A percentile compares a stretch with the other conserved stretches of the same genome.
These are phyloP conservation scores for Marsdenia floribunda DNA, from an alignment of 257 asterid genomes.

Conservation along the genomic window DNA sequence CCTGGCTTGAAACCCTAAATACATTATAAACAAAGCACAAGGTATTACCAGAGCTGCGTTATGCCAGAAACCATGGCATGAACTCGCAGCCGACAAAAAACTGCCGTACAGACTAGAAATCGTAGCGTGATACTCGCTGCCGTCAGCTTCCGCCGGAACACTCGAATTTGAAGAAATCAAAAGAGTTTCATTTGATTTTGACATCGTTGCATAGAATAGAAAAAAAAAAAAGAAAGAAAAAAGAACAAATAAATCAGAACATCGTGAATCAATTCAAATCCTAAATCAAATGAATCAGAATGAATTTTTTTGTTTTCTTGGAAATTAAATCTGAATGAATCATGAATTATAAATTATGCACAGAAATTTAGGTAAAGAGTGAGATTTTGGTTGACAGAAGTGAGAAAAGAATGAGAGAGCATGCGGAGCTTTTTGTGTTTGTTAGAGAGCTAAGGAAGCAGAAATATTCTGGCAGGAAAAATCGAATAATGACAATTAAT, in stretches of 20 bases:
- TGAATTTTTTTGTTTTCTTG: too few relatives aligned
- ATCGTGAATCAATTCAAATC: neutral
- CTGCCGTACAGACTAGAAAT: constrained; percentile 34
- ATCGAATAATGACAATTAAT: neutral
- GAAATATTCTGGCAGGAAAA: neutral
- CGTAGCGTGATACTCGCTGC: constrained; percentile 5
- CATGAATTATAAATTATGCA: neutral
- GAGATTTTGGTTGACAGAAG: neutral
- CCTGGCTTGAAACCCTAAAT: constrained; percentile 71
- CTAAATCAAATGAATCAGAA: neutral
- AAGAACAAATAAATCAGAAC: neutral
- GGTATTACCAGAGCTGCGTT: constrained; percentile 67
- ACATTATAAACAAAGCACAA: constrained; percentile 61
- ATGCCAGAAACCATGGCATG: constrained; percentile 73
- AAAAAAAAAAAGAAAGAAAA: neutral
- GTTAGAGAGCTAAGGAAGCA: neutral
- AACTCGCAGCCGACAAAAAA: constrained; percentile 12
- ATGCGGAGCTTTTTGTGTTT: neutral
- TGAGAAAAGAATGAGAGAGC: neutral
- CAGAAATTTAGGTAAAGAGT: neutral
- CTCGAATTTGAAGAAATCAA: constrained; percentile 8
- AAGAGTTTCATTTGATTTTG: constrained; percentile 2
- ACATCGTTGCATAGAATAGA: constrained; percentile 6
- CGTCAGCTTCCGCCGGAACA: constrained; percentile 6
- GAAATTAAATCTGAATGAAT: neutral